Conservation (phyloP, 2,329 filamentous ascomycete genomes). For the Xylariales sp. region DNA sequence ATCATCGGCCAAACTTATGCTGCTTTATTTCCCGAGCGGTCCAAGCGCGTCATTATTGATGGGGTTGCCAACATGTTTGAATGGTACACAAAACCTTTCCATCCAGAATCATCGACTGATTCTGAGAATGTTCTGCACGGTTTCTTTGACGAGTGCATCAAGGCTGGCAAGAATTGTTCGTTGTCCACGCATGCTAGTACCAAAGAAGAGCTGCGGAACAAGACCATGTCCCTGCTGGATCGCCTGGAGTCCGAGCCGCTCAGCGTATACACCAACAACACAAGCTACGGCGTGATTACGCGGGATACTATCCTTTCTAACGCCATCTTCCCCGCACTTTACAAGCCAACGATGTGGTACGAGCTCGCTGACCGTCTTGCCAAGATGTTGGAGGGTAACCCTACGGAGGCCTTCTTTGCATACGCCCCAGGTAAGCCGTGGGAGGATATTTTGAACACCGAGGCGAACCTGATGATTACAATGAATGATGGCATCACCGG, state of each 20-base stretch:
- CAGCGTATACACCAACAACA: conserved; percentile 36
- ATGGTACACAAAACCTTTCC: conserved; percentile 25
- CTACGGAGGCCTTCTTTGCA: conserved; percentile 29
- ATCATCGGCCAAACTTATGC: conserved; percentile 22
- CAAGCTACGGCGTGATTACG: conserved; percentile 32
- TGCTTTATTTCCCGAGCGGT: conserved; percentile 18
- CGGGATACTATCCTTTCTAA: conserved; percentile 28
- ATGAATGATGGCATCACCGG: conserved; percentile 27
- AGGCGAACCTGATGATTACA: conserved; percentile 22
- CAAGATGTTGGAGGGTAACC: conserved; percentile 32
- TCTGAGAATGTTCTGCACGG: conserved; percentile 35
- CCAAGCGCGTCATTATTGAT: conserved; percentile 18
- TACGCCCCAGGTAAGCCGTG: conserved; percentile 21
- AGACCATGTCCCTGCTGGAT: conserved; percentile 26
- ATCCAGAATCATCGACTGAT: conserved; percentile 32
- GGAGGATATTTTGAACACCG: conserved; percentile 15
- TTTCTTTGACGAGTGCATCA: conserved; percentile 42
- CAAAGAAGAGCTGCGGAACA: conserved; percentile 26
- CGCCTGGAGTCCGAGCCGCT: conserved; percentile 33
- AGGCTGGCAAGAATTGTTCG: conserved; percentile 41
- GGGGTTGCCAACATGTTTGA: conserved; percentile 15
- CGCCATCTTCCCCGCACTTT: conserved; percentile 34
- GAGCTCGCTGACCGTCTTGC: conserved; percentile 28
- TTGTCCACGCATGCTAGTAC: conserved; percentile 31
- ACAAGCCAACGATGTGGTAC: conserved; percentile 32